Evolutionary conservation across 2,329 filamentous ascomycete genomes (phyloP).

Genomic region (Erysiphe pulchra): DNA sequence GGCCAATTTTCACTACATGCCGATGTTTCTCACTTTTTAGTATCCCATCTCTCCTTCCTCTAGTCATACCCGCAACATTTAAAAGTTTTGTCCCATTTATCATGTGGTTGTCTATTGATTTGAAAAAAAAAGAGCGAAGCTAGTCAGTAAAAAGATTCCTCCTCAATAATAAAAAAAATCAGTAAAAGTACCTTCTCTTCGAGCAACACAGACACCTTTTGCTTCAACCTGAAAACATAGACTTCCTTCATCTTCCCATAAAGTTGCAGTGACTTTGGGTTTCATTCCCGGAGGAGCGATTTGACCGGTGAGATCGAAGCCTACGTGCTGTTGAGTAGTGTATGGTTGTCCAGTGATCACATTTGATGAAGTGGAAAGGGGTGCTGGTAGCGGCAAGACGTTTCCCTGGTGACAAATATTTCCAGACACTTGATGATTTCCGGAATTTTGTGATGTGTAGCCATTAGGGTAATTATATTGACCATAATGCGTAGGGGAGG

Average conservation of each 20-base stretch:
- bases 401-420: conserved; percentile 40
- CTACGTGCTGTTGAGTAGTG: conserved; percentile 22
- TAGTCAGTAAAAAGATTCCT: no score
- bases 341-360: conserved; percentile 21
- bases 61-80: conserved; percentile 95
- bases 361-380: conserved; percentile 20
- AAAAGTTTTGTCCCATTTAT: conserved; percentile 95
- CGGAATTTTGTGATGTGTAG: conserved; percentile 53
- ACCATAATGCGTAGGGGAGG: conserved; percentile 41
- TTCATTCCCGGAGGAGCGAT: conserved; percentile 85
- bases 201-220: conserved; percentile 80
- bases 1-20: conserved; percentile 94
- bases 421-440: conserved; percentile 40
- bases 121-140: conserved; percentile 2
- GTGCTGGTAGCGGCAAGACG: conserved; percentile 46
- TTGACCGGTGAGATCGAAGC: conserved; percentile 70
- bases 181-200: conserved; percentile 55
- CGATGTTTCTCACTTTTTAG: conserved; percentile 92
- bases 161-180: no score
- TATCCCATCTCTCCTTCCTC: conserved; percentile 83
- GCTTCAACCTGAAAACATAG: conserved; percentile 96
- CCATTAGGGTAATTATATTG: conserved; percentile 54
- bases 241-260: conserved; percentile 97
- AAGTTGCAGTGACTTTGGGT: conserved; percentile 77
- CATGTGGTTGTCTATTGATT: conserved; percentile 68